Evolutionary conservation across 2,329 filamentous ascomycete species (phyloP), one percentile per base, ranked within the genome.

Genomic region (Xylariaceae sp.): DNA sequence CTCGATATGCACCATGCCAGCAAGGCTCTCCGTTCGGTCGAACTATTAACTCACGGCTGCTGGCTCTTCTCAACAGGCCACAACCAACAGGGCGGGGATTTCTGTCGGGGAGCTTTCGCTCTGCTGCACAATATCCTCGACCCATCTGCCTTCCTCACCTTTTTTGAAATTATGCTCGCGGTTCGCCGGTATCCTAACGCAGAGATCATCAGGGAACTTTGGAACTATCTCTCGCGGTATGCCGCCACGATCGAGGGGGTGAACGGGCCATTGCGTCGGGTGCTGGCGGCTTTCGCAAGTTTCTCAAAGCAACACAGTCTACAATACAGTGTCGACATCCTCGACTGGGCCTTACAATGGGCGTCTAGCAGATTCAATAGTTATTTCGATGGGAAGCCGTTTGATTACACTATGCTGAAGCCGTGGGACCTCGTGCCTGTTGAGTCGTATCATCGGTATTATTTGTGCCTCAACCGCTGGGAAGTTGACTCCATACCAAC

Each of bases 371-470:
- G 63, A 29, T 61, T 61, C 29, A 61, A 64, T 43, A 64, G 65
- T 47, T 62, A 45, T n/a, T 66, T 69, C 40, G 67, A 69, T 23
- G 65, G 65, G n/a, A 61, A 61, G 21, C 58, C 63, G 6, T 69
- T 69, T 46, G 67, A 69, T 46, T 69, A 68, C 47, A 68, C 62
- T 12, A 60, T 67, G 50, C 59, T 69, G 12, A 56, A 59, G n/a
- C 67, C 67, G 14, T 69, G 67, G 67, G 67, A 69, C 45, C 55
- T 69, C 18, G 50, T 66, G 2, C 64, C 65, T 9, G 54, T 68
- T 23, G 50, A 56, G 9, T 64, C 65, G 1, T 68, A 68, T 32
- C 67, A 69, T 41, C 59, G 67, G 9, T 69, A 68, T 37, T 69
- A 69, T 46, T 52, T 69, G n/a, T 67, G 59, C 21, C 57, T 66